A percentile compares a stretch with the other conserved stretches of the same genome.
Evolutionary conservation across 352 stramenopile species (phyloP).

Genomic region (Globisporangium echinulatum): DNA sequence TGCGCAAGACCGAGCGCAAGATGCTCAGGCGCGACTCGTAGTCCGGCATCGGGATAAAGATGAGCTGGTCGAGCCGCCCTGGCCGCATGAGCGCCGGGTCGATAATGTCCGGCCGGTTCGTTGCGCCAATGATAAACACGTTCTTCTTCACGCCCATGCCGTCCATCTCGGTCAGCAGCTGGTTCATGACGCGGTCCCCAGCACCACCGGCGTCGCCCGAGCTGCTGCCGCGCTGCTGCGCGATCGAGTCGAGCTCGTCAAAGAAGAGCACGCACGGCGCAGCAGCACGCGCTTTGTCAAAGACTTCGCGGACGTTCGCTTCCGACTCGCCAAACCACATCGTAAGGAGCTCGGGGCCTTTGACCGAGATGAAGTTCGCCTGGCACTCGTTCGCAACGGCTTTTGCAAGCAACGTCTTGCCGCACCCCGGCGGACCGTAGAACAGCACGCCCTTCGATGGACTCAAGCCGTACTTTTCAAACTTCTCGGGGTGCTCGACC

Average conservation of each 20-base stretch:
- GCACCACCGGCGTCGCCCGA: conserved; percentile 94
- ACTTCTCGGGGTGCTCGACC: conserved; percentile 99
- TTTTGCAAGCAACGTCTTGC: conserved; percentile 99
- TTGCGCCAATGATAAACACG: conserved; percentile 97
- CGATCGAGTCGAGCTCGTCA: conserved; percentile 99
- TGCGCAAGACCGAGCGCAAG: conserved; percentile 94
- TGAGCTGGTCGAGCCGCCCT: conserved; percentile 93
- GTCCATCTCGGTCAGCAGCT: conserved; percentile 99
- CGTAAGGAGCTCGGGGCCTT: conserved; percentile 98
- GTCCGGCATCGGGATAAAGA: conserved; percentile 97
- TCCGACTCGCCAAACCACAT: conserved; percentile 99
- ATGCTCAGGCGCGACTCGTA: conserved; percentile 95
- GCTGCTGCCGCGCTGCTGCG: conserved; percentile 93
- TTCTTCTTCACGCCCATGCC: conserved; percentile 98
- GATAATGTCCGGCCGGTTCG: conserved; percentile 96
- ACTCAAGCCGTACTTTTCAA: conserved; percentile 95
- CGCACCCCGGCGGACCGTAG: conserved; percentile 98
- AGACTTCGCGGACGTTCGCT: conserved; percentile 98
- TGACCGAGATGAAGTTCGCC: conserved; percentile 99
- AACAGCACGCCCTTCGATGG: conserved; percentile 98
- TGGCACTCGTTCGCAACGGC: conserved; percentile 99
- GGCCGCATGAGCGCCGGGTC: conserved; percentile 96
- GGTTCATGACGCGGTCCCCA: conserved; percentile 99
- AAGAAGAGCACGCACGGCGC: conserved; percentile 99
- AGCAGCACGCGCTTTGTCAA: conserved; percentile 97